Evolutionary conservation across 1,139 yeast genomes (phyloP).

Genomic region (Blastobotrys ciferrii): DNA sequence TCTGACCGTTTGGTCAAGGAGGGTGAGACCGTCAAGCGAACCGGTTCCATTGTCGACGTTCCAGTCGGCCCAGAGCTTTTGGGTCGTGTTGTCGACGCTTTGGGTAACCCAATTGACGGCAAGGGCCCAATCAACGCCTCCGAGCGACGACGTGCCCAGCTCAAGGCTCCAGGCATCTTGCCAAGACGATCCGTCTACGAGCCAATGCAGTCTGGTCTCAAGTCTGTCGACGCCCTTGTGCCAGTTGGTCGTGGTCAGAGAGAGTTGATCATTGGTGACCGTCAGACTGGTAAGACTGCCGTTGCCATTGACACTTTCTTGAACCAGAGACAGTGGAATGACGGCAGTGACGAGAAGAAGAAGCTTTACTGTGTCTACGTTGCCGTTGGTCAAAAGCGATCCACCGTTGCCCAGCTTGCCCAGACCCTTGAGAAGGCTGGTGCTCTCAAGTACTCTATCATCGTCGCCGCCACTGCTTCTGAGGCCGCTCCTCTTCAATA

Average conservation of each 20-base stretch:
- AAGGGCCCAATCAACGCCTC: constrained; percentile 95
- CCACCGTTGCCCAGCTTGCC: constrained; percentile 99
- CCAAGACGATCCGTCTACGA: constrained; percentile 98
- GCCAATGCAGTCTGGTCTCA: constrained; percentile 99
- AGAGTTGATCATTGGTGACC: constrained; percentile 99
- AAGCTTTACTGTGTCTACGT: constrained; percentile 99
- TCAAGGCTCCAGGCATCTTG: constrained; percentile 99
- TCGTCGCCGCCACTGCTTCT: constrained; percentile 99
- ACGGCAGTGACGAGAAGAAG: constrained; percentile 90
- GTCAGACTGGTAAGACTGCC: constrained; percentile 99
- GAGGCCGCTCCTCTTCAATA: constrained; percentile 99
- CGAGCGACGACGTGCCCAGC: constrained; percentile 91
- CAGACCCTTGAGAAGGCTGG: constrained; percentile 98
- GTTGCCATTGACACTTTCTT: constrained; percentile 97
- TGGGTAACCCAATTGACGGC: constrained; percentile 99
- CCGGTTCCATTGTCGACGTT: constrained; percentile 98
- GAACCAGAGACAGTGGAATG: constrained; percentile 99
- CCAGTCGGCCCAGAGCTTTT: constrained; percentile 98
- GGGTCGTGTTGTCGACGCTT: constrained; percentile 99
- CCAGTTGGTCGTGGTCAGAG: constrained; percentile 99
- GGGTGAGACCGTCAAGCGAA: constrained; percentile 99
- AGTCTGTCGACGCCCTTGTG: constrained; percentile 98
- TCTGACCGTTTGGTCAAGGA: constrained; percentile 98
- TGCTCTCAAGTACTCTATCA: constrained; percentile 95
- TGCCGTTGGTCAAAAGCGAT: constrained; percentile 99